Conservation (phyloP, 345 rosid genomes). For the Eucalyptus regnans region DNA sequence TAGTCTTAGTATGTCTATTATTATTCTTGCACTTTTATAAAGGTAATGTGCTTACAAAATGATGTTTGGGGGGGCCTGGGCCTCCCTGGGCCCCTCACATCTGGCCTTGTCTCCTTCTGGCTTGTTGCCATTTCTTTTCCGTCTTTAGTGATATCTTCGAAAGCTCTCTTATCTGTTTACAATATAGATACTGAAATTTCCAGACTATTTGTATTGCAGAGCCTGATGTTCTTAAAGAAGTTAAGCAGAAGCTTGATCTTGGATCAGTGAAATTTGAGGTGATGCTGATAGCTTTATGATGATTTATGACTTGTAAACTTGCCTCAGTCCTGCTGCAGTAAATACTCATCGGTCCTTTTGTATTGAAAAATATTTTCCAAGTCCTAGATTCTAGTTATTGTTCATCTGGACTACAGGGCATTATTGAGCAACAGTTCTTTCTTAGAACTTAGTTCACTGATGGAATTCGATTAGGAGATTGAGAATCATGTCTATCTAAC, state of each 20-base stretch:
- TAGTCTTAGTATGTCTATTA: background rate
- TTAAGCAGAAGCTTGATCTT: slow-evolving; percentile 80
- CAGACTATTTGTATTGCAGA: slow-evolving; percentile 30
- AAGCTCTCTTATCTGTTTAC: background rate
- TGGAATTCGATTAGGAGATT: background rate
- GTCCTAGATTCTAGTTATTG: background rate
- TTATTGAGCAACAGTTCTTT: background rate
- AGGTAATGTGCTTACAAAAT: background rate
- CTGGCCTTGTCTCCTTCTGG: background rate
- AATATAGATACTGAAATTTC: background rate
- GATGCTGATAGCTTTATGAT: background rate
- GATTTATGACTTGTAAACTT: background rate
- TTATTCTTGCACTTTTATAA: background rate
- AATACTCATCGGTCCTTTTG: background rate
- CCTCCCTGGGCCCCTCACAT: background rate
- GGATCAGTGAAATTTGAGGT: slow-evolving; percentile 97
- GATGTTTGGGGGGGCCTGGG: background rate
- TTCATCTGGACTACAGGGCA: background rate
- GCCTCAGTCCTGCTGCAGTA: background rate
- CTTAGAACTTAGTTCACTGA: background rate
- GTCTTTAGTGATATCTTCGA: background rate
- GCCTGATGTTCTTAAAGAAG: slow-evolving; percentile 86
- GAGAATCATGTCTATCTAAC: background rate
- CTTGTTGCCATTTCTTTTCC: background rate
- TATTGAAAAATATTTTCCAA: background rate